Conservation (phyloP, 352 stramenopile species). For the Aphanomyces invadans region DNA sequence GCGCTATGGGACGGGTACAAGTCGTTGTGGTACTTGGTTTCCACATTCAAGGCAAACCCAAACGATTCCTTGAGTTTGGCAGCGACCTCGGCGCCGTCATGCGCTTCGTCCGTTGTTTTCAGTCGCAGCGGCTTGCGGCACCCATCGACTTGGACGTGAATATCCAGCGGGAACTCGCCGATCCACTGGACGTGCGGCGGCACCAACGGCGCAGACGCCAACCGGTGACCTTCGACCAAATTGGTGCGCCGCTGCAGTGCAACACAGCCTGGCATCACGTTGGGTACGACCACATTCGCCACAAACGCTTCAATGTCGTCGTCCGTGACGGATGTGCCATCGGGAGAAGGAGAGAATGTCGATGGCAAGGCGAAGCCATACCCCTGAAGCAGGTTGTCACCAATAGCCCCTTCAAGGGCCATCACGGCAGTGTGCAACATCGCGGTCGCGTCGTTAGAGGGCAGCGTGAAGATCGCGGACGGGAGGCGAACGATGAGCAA, state of each 20-base stretch:
- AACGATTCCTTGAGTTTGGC: conserved; percentile 71
- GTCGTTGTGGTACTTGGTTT: conserved; percentile 72
- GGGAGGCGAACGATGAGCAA: conserved; percentile 11
- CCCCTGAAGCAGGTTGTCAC: conserved; percentile 17
- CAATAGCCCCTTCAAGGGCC: neutral
- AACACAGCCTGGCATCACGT: conserved; percentile 35
- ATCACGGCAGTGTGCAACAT: conserved; percentile 39
- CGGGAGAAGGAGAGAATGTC: neutral
- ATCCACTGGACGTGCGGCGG: conserved; percentile 47
- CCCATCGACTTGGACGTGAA: conserved; percentile 31
- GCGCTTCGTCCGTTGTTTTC: conserved; percentile 34
- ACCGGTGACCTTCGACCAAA: conserved; percentile 33
- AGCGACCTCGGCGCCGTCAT: conserved; percentile 54
- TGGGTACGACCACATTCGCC: neutral
- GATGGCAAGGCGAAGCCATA: conserved; percentile 25
- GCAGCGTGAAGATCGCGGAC: conserved; percentile 31
- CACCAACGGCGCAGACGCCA: conserved; percentile 29
- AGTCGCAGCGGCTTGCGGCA: conserved; percentile 58
- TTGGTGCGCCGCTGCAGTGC: conserved; percentile 56
- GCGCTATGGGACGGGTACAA: conserved; percentile 37
- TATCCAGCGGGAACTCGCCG: conserved; percentile 53
- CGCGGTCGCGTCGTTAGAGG: conserved; percentile 52
- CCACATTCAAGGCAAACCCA: conserved; percentile 68
- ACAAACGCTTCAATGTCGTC: neutral
- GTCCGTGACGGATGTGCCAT: neutral